These are phyloP conservation scores for Cercospora sesami DNA, from an alignment of 2,329 filamentous ascomycete species.

Conservation along the genomic window DNA sequence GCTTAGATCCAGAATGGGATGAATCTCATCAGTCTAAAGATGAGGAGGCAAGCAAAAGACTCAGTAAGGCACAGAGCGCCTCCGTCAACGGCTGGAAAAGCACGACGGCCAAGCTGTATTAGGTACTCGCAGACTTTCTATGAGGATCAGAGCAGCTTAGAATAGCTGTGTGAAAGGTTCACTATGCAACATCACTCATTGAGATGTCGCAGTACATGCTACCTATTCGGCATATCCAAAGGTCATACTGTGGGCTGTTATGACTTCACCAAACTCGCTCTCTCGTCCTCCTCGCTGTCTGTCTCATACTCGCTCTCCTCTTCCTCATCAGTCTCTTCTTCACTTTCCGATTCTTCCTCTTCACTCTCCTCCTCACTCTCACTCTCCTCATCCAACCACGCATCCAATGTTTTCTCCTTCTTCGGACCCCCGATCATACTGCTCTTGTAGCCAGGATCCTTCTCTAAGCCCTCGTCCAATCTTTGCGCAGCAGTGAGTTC, in stretches of 20 bases:
- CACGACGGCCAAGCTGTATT: too few species aligned
- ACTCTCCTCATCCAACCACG: slow-evolving; percentile 81
- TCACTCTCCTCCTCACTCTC: slow-evolving; percentile 56
- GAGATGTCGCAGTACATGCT: background rate
- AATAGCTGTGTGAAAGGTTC: background rate
- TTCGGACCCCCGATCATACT: slow-evolving; percentile 46
- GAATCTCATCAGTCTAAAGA: too few species aligned
- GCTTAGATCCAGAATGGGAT: too few species aligned
- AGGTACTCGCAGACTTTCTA: too few species aligned
- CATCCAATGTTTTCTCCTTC: slow-evolving; percentile 80
- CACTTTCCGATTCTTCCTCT: slow-evolving; percentile 51
- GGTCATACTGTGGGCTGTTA: background rate
- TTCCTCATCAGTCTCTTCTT: slow-evolving; percentile 51
- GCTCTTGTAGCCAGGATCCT: slow-evolving; percentile 46
- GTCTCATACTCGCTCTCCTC: slow-evolving; percentile 52
- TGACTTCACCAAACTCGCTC: slow-evolving; percentile 15
- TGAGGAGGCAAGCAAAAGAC: too few species aligned
- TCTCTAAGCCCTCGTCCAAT: slow-evolving; percentile 59
- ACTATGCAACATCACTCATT: background rate
- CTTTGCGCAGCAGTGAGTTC: slow-evolving; percentile 53
- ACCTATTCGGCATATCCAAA: background rate
- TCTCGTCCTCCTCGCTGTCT: slow-evolving; percentile 48
- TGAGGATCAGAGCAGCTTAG: too few species aligned
- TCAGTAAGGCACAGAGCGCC: too few species aligned
- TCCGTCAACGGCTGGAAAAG: too few species aligned